Conservation (phyloP, 805 yeast species). For the Sungouiozyma ichnusensis region DNA sequence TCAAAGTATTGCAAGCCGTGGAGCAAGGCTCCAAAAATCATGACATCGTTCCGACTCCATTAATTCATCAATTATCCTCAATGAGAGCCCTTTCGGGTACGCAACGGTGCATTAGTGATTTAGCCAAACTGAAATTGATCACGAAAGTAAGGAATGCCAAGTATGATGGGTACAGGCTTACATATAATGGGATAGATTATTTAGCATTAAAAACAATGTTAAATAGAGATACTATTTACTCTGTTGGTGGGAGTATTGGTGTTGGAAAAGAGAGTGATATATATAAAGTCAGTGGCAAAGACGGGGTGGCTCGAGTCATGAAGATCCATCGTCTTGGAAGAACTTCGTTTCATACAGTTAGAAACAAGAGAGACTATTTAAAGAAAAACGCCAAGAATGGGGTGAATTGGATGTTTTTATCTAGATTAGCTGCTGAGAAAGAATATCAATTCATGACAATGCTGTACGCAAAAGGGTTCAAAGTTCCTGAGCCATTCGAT, state of each 20-base stretch:
- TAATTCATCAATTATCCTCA: conserved; percentile 74
- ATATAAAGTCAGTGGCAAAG: conserved; percentile 61
- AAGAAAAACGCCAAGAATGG: conserved; percentile 53
- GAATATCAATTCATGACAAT: conserved; percentile 84
- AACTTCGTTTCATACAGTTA: conserved; percentile 84
- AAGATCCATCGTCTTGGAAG: conserved; percentile 92
- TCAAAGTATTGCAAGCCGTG: conserved; percentile 76
- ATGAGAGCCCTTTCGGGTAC: conserved; percentile 67
- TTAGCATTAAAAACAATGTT: conserved; percentile 79
- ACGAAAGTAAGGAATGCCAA: conserved; percentile 78
- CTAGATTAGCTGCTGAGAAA: conserved; percentile 82
- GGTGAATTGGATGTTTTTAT: conserved; percentile 85
- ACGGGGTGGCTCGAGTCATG: conserved; percentile 60
- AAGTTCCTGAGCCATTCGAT: conserved; percentile 84
- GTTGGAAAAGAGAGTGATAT: conserved; percentile 98
- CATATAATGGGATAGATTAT: conserved; percentile 86
- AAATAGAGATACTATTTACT: conserved; percentile 59
- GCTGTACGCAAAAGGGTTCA: conserved; percentile 62
- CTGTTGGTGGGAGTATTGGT: conserved; percentile 82
- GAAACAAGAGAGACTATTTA: conserved; percentile 86
- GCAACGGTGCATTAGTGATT: conserved; percentile 65
- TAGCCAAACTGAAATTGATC: conserved; percentile 77
- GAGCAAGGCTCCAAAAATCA: conserved; percentile 89
- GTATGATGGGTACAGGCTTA: conserved; percentile 87
- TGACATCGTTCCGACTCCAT: conserved; percentile 82